Evolutionary conservation across 106 monocot species (phyloP), one percentile per base, ranked within the genome.

Genomic region (Dactylorhiza incarnata): DNA sequence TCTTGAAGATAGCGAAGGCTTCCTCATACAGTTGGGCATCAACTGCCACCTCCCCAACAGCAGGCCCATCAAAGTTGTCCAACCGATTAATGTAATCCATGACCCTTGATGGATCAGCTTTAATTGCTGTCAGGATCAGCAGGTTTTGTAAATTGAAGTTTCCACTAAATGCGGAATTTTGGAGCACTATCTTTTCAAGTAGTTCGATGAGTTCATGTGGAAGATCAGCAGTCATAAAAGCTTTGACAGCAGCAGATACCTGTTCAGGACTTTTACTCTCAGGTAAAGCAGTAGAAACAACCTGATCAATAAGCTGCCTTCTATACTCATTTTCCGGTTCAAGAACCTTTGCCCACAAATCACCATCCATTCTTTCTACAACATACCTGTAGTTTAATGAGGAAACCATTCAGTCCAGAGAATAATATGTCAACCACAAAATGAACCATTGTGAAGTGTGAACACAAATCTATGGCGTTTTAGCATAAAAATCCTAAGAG

Each of bases 161-260:
- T 11, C 95, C 95, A 81, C 95, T 96, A 47, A 96, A 96, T 0
- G 96, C 93, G 76, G 93, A 93, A 80, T 96, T 96, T 56, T 96
- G 93, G 74, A 93, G 90, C 15, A 96, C 93, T 49, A 93, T 93
- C 87, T 96, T 96, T 67, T 96, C 95, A 77, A 96, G 95, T 3
- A 96, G 85, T 81, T 96, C 95, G 82, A 96, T 96, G 25, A 96
- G 75, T 82, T 96, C 95, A 79, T 96, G 95, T 61, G 95, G 95
- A 73, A 96, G 95, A 87, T 96, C 95, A 70, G 95, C 95, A 8
- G 93, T 93, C 95, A 96, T 96, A 82, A 96, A 96, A 82, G 95
- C 95, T 82, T 96, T 96, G 66, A 96, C 95, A 77, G 95, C 88
- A 49, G 92, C 92, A 78, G 95, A 96, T 48, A 96, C 95, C 84